Conservation (phyloP, 352 stramenopile genomes). For the Pythium utonaiense region DNA sequence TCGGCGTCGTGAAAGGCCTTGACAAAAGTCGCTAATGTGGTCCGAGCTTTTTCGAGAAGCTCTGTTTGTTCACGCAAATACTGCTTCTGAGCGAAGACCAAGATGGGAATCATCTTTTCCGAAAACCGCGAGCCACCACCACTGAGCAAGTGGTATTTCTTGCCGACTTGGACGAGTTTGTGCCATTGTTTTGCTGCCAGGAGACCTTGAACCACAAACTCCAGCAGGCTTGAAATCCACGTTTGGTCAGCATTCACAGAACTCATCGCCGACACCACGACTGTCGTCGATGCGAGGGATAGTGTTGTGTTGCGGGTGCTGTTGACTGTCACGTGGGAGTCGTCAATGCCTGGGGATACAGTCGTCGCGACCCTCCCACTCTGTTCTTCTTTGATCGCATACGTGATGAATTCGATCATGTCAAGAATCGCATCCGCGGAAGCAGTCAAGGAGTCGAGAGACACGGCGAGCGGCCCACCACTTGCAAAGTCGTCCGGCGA, state of each 20-base stretch:
- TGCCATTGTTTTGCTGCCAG: conserved; percentile 39
- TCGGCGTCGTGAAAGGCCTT: conserved; percentile 53
- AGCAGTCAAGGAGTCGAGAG: conserved; percentile 19
- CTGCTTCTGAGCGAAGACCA: conserved; percentile 65
- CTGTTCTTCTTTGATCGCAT: conserved; percentile 22
- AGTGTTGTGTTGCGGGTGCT: conserved; percentile 5
- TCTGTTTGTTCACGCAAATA: conserved; percentile 36
- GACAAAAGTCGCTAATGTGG: conserved; percentile 33
- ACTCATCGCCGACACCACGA: conserved; percentile 32
- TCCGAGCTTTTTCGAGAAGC: conserved; percentile 28
- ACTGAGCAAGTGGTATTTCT: conserved; percentile 42
- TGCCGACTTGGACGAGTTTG: conserved; percentile 53
- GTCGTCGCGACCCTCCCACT: conserved; percentile 3
- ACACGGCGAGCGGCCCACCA: neutral
- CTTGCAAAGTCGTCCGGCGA: conserved; percentile 33
- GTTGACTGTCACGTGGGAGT: neutral
- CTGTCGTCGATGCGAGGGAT: conserved; percentile 33
- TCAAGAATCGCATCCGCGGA: conserved; percentile 49
- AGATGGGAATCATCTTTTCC: conserved; percentile 46
- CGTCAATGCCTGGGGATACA: neutral
- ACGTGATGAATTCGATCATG: conserved; percentile 44
- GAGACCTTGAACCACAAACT: conserved; percentile 34
- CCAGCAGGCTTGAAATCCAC: conserved; percentile 48
- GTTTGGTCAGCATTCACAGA: conserved; percentile 36
- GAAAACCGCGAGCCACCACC: conserved; percentile 44